Base-by-base conservation (phyloP, 1,284 basidiomycete species). In the Irpex sp. region DNA sequence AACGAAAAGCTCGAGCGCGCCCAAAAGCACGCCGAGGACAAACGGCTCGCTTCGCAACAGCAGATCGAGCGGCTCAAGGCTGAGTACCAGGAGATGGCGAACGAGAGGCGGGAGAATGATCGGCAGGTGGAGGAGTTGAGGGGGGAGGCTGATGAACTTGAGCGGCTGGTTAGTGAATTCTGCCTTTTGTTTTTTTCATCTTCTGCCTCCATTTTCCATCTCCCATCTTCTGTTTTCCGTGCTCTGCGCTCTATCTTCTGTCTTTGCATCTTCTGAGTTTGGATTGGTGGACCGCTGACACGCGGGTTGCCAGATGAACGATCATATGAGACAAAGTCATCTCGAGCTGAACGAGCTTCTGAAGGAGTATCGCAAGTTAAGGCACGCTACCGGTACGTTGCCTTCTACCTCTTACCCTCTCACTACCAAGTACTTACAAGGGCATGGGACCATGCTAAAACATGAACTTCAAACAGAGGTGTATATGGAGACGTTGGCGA, bases 401-500 rank as follows among this genome's bases (percentile, higher is more conserved):
- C 37, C 17, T 62, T n/a, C n/a, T n/a, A n/a, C n/a, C n/a, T n/a
- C n/a, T n/a, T n/a, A n/a, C n/a, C n/a, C n/a, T n/a, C n/a, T n/a
- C n/a, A n/a, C n/a, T n/a, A n/a, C n/a, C n/a, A 39, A 19, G 6
- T 26, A 50, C 59, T n/a, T n/a, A n/a, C n/a, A n/a, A n/a, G n/a
- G n/a, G n/a, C n/a, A n/a, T n/a, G n/a, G 46, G 50, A 61, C 43
- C 11, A 4, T 31, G 39, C 58, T n/a, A 62, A 54, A 4, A 26
- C 9, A 31, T 37, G 47, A 64, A 21, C 21, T 1, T 21, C 1
- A 1, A 21, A 9, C 68, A 92, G 90, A 91, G 72, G 82, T 91
- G 1, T 92, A 91, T 68, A 92, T 92, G 89, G 90, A 92, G 72
- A 91, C 86, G 0, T 76, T 92, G 15, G 88, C 89, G 3, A 89